phyloP scores from a whole-genome alignment of 2,329 filamentous ascomycete genomes.

The Ceratocystiopsis sp. region DNA sequence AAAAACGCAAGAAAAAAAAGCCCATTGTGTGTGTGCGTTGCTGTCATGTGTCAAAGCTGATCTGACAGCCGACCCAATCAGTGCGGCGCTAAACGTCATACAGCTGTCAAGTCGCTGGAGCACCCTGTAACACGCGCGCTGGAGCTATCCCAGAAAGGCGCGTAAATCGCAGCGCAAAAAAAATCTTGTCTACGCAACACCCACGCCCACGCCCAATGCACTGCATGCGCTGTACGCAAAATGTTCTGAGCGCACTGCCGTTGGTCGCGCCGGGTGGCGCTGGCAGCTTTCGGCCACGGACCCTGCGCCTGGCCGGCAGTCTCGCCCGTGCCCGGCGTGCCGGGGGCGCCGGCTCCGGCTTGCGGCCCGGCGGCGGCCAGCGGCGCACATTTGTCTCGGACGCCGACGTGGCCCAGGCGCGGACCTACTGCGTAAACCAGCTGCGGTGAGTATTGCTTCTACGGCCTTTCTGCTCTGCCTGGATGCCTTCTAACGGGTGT shows the following conservation, averaged over 20 bases:
- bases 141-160: neutral
- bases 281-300: too few species aligned
- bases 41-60: too few species aligned
- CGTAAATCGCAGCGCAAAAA: neutral
- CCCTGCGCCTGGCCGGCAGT: neutral
- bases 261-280: neutral
- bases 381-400: conserved; percentile 30
- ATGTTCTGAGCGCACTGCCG: conserved; percentile 20
- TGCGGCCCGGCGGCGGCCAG: neutral
- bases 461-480: too few species aligned
- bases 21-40: too few species aligned
- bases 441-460: conserved; percentile 18
- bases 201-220: conserved; percentile 18
- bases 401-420: conserved; percentile 33
- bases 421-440: conserved; percentile 36
- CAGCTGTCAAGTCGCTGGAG: too few species aligned
- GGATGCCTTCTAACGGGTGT: too few species aligned
- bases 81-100: too few species aligned
- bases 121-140: too few species aligned
- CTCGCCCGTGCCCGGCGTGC: neutral
- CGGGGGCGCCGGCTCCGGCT: neutral
- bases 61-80: too few species aligned
- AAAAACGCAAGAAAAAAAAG: too few species aligned
- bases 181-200: neutral
- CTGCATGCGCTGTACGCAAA: conserved; percentile 18